phyloP scores from a whole-genome alignment of 306 rosid species.

The Cucumis hystrix region DNA sequence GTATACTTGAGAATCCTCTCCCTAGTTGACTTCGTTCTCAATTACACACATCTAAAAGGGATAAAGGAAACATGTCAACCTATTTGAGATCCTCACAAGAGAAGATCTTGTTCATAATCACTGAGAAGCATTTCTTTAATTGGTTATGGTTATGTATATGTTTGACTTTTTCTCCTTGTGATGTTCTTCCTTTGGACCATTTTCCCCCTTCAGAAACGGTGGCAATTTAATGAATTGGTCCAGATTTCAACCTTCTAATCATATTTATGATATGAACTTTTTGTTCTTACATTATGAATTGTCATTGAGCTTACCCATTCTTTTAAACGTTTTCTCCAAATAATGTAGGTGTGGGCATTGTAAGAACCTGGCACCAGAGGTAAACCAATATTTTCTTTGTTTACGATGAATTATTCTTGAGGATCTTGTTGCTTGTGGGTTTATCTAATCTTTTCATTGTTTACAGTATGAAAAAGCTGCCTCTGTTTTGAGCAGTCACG shows the following conservation, averaged over 20 bases:
- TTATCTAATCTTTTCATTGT: neutral
- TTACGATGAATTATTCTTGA: neutral
- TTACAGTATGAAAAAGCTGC: conserved; percentile 81
- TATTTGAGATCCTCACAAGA: too few relatives aligned
- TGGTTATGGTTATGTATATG: too few relatives aligned
- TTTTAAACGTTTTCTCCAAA: neutral
- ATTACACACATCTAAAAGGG: too few relatives aligned
- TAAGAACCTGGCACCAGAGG: conserved; percentile 92
- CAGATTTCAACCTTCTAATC: neutral
- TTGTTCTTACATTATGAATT: neutral
- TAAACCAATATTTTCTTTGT: conserved; percentile 9
- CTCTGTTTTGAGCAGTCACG: conserved; percentile 53
- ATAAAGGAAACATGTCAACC: too few relatives aligned
- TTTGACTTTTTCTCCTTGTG: neutral
- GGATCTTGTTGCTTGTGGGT: neutral
- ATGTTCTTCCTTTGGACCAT: neutral
- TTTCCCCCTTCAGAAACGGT: neutral
- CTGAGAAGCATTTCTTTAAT: too few relatives aligned
- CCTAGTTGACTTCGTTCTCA: too few relatives aligned
- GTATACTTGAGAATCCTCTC: too few relatives aligned
- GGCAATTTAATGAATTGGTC: neutral
- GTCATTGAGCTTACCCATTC: neutral
- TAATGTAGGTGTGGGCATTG: conserved; percentile 94
- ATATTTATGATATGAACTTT: neutral
- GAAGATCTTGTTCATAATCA: too few relatives aligned